A percentile compares a stretch with the other conserved stretches of the same genome.
These are phyloP conservation scores for Candida tallmaniae DNA, from an alignment of 805 yeast species.

Conservation along the genomic window DNA sequence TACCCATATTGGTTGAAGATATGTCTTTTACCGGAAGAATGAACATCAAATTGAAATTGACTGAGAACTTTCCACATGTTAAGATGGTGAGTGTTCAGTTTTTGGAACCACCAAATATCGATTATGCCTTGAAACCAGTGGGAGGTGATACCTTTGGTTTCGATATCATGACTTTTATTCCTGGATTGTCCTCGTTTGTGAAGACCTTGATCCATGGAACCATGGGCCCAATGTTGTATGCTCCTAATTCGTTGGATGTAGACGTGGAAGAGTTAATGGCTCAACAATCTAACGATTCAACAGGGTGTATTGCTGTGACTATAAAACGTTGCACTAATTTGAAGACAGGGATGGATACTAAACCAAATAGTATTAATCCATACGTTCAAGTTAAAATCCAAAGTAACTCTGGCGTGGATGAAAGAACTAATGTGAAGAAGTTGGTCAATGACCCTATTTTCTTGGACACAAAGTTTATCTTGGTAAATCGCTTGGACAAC, in stretches of 20 bases:
- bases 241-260: constrained; percentile 75
- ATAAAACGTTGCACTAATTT: constrained; percentile 49
- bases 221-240: constrained; percentile 74
- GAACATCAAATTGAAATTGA: constrained; percentile 56
- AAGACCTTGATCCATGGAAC: constrained; percentile 64
- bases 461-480: constrained; percentile 60
- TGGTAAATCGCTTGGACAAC: constrained; percentile 54
- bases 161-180: constrained; percentile 79
- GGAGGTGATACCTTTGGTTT: constrained; percentile 88
- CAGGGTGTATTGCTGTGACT: constrained; percentile 62
- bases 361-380: constrained; percentile 46
- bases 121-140: constrained; percentile 76
- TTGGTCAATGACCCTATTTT: constrained; percentile 55
- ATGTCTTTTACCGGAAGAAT: constrained; percentile 72
- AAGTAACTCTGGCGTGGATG: constrained; percentile 39
- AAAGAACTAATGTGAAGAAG: constrained; percentile 56
- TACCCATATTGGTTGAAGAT: constrained; percentile 78
- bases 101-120: constrained; percentile 74
- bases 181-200: constrained; percentile 72
- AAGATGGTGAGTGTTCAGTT: constrained; percentile 66
- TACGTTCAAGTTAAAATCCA: constrained; percentile 42
- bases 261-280: constrained; percentile 71
- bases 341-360: constrained; percentile 38
- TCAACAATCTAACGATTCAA: constrained; percentile 59
- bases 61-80: constrained; percentile 73